Percentiles rank a stretch among this genome's conserved stretches.
Evolutionary conservation across 2,329 filamentous ascomycete genomes (phyloP).

Genomic region (Claviceps arundinis): DNA sequence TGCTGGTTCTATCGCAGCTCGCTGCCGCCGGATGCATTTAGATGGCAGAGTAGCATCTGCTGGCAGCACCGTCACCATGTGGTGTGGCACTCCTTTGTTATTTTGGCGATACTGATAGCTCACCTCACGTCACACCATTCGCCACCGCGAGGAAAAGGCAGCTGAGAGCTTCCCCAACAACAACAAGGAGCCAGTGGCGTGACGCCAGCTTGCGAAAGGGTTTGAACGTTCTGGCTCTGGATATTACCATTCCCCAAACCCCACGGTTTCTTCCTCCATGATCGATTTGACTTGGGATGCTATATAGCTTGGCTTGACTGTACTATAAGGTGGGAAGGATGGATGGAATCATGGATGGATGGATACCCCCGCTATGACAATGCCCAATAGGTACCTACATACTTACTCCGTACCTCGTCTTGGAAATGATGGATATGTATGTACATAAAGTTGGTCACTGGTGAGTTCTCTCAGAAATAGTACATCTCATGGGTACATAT

Average conservation of each 20-base stretch:
- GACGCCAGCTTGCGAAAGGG: background rate
- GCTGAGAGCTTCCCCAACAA: background rate
- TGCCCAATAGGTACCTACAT: background rate
- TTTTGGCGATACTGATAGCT: background rate
- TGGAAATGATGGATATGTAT: too few species aligned
- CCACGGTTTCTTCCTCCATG: background rate
- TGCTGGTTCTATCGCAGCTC: background rate
- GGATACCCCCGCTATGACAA: background rate
- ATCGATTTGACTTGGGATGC: background rate
- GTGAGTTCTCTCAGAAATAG: too few species aligned
- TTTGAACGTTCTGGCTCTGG: background rate
- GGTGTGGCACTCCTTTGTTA: background rate
- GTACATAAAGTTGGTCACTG: too few species aligned
- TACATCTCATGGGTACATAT: too few species aligned
- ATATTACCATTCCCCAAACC: background rate
- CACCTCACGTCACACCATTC: too few species aligned
- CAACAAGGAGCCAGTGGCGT: background rate
- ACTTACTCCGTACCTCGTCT: background rate
- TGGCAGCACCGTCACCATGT: background rate
- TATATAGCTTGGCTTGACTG: background rate
- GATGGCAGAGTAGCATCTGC: background rate
- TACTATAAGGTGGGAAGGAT: background rate
- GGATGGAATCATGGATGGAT: too few species aligned
- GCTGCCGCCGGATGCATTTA: too few species aligned
- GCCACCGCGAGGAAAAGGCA: too few species aligned